Conservation (phyloP, 1,139 yeast genomes). For the Yamadazyma sp. region DNA sequence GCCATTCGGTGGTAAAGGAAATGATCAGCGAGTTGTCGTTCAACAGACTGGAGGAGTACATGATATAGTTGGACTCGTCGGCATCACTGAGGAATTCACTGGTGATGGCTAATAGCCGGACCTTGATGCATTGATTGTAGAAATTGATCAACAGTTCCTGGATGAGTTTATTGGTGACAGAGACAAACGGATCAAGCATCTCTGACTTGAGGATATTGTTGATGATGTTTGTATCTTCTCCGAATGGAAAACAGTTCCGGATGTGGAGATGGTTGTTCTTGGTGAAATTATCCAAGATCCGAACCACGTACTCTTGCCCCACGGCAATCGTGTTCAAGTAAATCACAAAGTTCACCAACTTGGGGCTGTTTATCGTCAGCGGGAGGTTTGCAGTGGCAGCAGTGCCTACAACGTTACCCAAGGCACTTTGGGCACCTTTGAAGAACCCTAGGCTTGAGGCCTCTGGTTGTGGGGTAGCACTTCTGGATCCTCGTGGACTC, state of each 20-base stretch:
- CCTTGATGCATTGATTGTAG: constrained; percentile 58
- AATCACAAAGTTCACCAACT: constrained; percentile 50
- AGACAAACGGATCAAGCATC: constrained; percentile 39
- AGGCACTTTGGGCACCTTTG: constrained; percentile 47
- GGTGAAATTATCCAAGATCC: constrained; percentile 41
- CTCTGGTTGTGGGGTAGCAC: constrained; percentile 39
- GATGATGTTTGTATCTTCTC: constrained; percentile 48
- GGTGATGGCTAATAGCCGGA: constrained; percentile 46
- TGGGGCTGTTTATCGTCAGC: constrained; percentile 23
- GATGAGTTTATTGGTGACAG: constrained; percentile 46
- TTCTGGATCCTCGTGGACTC: constrained; percentile 30
- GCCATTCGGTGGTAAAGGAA: constrained; percentile 65
- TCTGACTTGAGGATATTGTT: constrained; percentile 38
- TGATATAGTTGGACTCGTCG: constrained; percentile 39
- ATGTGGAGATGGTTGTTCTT: constrained; percentile 28
- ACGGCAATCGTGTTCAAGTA: constrained; percentile 63
- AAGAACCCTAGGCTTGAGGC: constrained; percentile 36
- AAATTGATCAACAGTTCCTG: constrained; percentile 55
- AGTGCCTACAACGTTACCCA: constrained; percentile 45
- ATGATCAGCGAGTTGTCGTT: constrained; percentile 34
- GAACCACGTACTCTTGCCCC: constrained; percentile 54
- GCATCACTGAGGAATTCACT: constrained; percentile 57
- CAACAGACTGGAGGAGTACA: constrained; percentile 29
- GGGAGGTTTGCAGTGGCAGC: constrained; percentile 19
- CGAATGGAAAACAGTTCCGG: constrained; percentile 53